Conservation (phyloP, 371 early-diverging fungal species). For the Fennellomyces sp. region DNA sequence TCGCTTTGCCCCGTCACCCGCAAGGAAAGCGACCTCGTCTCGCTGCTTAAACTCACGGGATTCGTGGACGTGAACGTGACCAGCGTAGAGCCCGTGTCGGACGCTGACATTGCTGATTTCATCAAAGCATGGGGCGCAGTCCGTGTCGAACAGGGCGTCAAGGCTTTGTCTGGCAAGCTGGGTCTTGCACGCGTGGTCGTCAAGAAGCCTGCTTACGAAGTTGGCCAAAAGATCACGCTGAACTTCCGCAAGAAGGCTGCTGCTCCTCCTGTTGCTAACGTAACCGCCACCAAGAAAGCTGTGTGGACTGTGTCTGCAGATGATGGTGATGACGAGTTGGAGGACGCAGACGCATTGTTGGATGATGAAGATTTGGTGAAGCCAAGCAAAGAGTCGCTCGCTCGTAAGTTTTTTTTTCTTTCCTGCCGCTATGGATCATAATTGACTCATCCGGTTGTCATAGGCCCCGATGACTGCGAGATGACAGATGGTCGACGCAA, state of each 20-base stretch:
- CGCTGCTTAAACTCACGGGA: slow-evolving; percentile 48
- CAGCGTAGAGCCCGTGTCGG: slow-evolving; percentile 26
- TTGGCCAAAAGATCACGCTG: slow-evolving; percentile 65
- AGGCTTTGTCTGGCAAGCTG: slow-evolving; percentile 49
- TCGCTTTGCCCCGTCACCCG: slow-evolving; percentile 47
- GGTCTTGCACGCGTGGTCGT: slow-evolving; percentile 56
- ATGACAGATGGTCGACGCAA: slow-evolving; percentile 76
- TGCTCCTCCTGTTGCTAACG: slow-evolving; percentile 11
- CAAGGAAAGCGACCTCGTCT: slow-evolving; percentile 39
- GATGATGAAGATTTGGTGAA: slow-evolving; percentile 85
- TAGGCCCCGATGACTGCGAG: slow-evolving; percentile 72
- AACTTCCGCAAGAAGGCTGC: slow-evolving; percentile 57
- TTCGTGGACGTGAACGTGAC: slow-evolving; percentile 39
- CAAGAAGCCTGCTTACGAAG: slow-evolving; percentile 84
- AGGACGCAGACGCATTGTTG: slow-evolving; percentile 87
- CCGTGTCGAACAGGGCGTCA: slow-evolving; percentile 46
- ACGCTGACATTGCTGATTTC: slow-evolving; percentile 46
- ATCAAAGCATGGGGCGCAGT: slow-evolving; percentile 46
- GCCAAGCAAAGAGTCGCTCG: slow-evolving; percentile 70
- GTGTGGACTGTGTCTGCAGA: slow-evolving; percentile 28
- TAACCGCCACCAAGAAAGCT: slow-evolving; percentile 26
- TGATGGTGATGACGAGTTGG: slow-evolving; percentile 66
- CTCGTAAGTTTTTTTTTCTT: slow-evolving; percentile 35
- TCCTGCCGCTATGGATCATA: not conserved
- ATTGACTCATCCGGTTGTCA: not conserved